Base-by-base conservation (phyloP, 2,329 filamentous ascomycete genomes). In the Cladosporium halotolerans region DNA sequence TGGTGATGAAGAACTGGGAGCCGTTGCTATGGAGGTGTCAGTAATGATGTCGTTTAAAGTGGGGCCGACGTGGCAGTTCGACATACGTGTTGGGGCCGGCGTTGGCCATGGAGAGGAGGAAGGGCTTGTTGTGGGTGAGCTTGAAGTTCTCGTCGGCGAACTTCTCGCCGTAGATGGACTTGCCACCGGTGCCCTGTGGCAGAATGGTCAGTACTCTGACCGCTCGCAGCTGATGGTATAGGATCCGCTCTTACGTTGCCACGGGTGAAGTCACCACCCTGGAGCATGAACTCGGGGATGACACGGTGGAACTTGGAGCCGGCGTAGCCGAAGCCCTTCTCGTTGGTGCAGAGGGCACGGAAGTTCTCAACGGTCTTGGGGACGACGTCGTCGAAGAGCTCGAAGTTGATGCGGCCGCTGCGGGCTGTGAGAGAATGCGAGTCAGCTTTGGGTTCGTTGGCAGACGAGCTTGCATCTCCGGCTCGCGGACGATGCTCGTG, bases 251-350 rank as follows among this genome's bases (percentile, higher is more conserved):
- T 73, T 79, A 95, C 90, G 71, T 97, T 92, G 69, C 90, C 91
- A 57, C 83, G 85, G 53, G 92, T 99, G 72, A 99, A 99, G 73
- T 97, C 93, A 74, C 93, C 92, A 69, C 93, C 91, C 77, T 96
- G 88, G 67, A 96, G 92, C 92, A 99, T 97, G 75, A 99, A 99
- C 66, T 90, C 83, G 78, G 96, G 96, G 76, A 99, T 99, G 61
- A 99, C 88, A 55, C 92, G 88, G 79, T 99, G 92, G 79, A 99
- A 97, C 67, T 79, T 80, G 60, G 89, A 95, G 63, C 90, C 90
- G 45, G 82, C 73, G 70, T 89, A 89, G 63, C 90, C 89, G 43
- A 81, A 68, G 59, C 92, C 93, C 76, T 95, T 96, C 79, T 97
- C 92, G 63, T 92, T 92, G 1, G 92, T 96, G 79, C 90, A 96